Base-by-base conservation (phyloP, 129 eudicot species). In the Flaveria robusta region DNA sequence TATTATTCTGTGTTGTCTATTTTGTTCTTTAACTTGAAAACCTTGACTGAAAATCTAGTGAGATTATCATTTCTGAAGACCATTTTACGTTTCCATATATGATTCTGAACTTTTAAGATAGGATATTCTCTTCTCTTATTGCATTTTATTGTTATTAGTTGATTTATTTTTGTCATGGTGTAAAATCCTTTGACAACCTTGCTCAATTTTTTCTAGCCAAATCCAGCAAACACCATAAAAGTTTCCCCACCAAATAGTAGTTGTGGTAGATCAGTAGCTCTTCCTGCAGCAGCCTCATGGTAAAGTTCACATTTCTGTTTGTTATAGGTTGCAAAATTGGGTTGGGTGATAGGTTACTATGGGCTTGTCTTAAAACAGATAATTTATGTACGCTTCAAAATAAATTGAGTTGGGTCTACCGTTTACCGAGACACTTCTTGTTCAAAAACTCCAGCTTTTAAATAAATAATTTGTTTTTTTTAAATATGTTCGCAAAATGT, bases 221-320 rank as follows among this genome's bases (percentile, higher is more conserved):
- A 83, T 66, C 54, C 86, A 45, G 63, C 79, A 62, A 85, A 62
- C 72, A 81, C 81, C 71, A 74, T 76, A 27, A 91, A 82, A 86
- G 74, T 55, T 49, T 95, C 97, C 54, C 96, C 99, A 19, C 97
- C 99, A 77, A 83, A 81, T 83, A 89, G 92, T 77, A 91, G 91
- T 79, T 82, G 97, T 66, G 96, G 95, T 11, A 87, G 91, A 82
- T 83, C 94, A 66, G 84, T 78, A 71, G 92, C 90, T 86, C 96
- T 95, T 72, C 99, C 97, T 23, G 90, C 96, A 52, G 99, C 96
- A 66, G 96, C 99, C 24, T 87, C 93, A 50, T 95, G 99, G 99
- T 91, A 86, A 66, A 59, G 29, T 60, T 23, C 37, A 11, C 39
- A n/a, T 4, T 55, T 56, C 20, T 42, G 74, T 22, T 56, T 77